Evolutionary conservation across 176 grass and related monocot genomes (phyloP), one percentile per base, ranked within the genome.

Genomic region (Rhynchospora pubera): DNA sequence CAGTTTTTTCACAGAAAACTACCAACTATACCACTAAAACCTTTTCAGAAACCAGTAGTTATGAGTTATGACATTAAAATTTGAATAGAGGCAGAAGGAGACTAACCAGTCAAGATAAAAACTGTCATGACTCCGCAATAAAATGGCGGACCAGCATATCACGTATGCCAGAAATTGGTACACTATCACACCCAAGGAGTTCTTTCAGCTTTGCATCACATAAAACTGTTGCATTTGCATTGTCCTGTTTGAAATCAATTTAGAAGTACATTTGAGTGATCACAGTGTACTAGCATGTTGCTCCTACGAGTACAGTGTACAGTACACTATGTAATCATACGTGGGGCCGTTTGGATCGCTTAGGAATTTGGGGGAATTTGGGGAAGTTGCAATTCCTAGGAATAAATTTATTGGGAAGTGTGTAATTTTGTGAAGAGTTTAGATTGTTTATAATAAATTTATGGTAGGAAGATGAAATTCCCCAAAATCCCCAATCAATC

Each of bases 121-220:
- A 87, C 65, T 90, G 89, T 87, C 88, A 94, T 57, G 92, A 89
- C 82, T 89, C 86, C 66, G 87, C 80, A 78, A 93, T 80, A 85
- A 97, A 93, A 79, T 97, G 92, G 65, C 86, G 90, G 75, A 78
- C 53, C 79, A 97, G 87, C 83, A 93, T 85, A 61, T 91, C 87
- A 83, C 88, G 80, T 88, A 97, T 76, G 39, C 67, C 90, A 86
- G 92, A 85, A 63, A 72, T 68, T 60, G 88, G 90, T 75, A 97
- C 79, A 73, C 80, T 94, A 62, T 94, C 90, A 63, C 90, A 94
- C 32, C 90, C 92, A 7, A 97, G 90, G 21, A 97, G 82, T 89
- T 93, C 92, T 78, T 94, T 90, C 71, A 97, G 88, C 77, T 94
- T 94, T 53, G 88, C 87, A 88, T 97, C 95, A 80, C 95, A 97